These are phyloP conservation scores for Salvia splendens DNA, from an alignment of 257 asterid genomes.

Conservation along the genomic window DNA sequence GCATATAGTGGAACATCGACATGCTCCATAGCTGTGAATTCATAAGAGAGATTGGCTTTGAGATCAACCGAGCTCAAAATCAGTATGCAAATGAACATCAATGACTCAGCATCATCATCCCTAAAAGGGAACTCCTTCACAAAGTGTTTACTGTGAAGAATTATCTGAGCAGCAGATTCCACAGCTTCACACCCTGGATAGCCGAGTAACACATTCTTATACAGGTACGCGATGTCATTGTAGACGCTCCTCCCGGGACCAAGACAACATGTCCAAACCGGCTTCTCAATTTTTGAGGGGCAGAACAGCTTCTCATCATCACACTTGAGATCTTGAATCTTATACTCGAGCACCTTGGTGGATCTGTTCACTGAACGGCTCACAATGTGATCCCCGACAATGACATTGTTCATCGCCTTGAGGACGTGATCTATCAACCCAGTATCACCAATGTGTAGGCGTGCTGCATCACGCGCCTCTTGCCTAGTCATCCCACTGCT, in stretches of 20 bases:
- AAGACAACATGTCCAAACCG: constrained; percentile 21
- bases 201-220: constrained; percentile 43
- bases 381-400: constrained; percentile 60
- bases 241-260: constrained; percentile 40
- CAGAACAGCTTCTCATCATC: constrained; percentile 15
- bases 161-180: constrained; percentile 44
- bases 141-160: constrained; percentile 69
- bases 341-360: constrained; percentile 69
- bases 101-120: constrained; percentile 65
- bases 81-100: constrained; percentile 65
- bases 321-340: constrained; percentile 54
- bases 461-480: constrained; percentile 96
- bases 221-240: constrained; percentile 51
- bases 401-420: constrained; percentile 79
- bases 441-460: constrained; percentile 84
- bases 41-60: constrained; percentile 31
- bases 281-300: constrained; percentile 27
- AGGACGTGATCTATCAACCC: constrained; percentile 88
- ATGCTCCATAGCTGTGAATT: constrained; percentile 50
- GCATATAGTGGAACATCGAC: constrained; percentile 68
- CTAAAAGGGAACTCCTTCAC: constrained; percentile 84
- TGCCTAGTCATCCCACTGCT: constrained; percentile 81
- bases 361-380: constrained; percentile 62
- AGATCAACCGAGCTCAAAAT: constrained; percentile 38
- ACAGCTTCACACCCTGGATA: constrained; percentile 44